Conservation (phyloP, 2,329 filamentous ascomycete species). For the Biscogniauxia mediterranea region DNA sequence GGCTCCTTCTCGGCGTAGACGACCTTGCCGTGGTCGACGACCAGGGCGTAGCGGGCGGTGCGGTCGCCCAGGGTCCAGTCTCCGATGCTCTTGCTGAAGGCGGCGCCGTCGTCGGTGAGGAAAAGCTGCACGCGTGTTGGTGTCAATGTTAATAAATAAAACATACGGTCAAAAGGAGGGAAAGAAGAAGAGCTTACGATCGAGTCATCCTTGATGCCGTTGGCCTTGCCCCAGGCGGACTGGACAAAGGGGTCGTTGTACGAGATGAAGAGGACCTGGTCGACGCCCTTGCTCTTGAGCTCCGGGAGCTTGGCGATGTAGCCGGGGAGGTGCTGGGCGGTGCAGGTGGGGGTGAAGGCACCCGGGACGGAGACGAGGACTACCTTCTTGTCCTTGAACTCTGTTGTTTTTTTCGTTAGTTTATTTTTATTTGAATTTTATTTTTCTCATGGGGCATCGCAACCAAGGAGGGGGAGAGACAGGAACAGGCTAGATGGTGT, state of each 20-base stretch:
- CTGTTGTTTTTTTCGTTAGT: conserved; percentile 29
- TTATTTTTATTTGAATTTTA: too few species aligned
- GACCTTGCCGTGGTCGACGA: conserved; percentile 82
- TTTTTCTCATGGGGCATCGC: too few species aligned
- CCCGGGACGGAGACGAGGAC: conserved; percentile 59
- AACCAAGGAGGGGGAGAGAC: neutral
- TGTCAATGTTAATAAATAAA: conserved; percentile 6
- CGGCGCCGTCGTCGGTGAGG: conserved; percentile 65
- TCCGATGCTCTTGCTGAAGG: conserved; percentile 75
- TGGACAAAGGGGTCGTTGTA: conserved; percentile 86
- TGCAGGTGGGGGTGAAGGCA: conserved; percentile 86
- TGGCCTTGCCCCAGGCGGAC: conserved; percentile 88
- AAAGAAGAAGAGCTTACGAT: conserved; percentile 46
- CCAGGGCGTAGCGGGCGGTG: conserved; percentile 75
- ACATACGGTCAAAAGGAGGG: neutral
- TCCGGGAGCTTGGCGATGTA: conserved; percentile 71
- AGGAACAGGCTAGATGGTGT: neutral
- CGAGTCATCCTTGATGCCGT: conserved; percentile 68
- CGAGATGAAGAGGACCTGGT: conserved; percentile 77
- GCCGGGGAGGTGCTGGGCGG: conserved; percentile 74
- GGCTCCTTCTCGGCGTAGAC: conserved; percentile 75
- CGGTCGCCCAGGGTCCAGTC: conserved; percentile 70
- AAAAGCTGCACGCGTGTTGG: conserved; percentile 54
- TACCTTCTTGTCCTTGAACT: conserved; percentile 56
- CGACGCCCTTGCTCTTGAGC: conserved; percentile 78